Evolutionary conservation across 1,284 basidiomycete genomes (phyloP), one percentile per base, ranked within the genome.

Genomic region (Apiotrichum mycotoxinovorans): DNA sequence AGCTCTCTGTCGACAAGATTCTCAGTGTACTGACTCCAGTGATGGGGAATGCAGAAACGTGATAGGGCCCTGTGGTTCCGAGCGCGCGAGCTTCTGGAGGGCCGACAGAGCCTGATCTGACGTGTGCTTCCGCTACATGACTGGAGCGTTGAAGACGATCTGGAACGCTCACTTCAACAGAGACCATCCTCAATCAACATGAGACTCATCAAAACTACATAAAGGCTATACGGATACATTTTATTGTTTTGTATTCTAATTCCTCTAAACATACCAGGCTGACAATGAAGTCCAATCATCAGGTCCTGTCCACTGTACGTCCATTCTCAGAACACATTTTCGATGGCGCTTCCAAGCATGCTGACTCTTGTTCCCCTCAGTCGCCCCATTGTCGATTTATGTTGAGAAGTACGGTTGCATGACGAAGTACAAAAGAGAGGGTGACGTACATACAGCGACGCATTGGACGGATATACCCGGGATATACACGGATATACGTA

Each of bases 101-200:
- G n/a, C n/a, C n/a, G 84, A 91, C 57, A 94, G 96, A 88, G 94
- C 93, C 0, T 95, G 91, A 71, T 96, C 95, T 76, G 90, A 98
- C 72, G 84, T 97, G 50, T 89, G 87, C 62, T 77, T 97, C 33
- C 92, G 91, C 0, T 94, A 98, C 76, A 98, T 93, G 1, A 89
- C 91, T 2, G 94, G 94, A 0, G 85, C 83, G 23, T 83, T 94
- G 54, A 73, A 80, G 18, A 79, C 79, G 52, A 83, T 95, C 77
- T 79, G 96, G 56, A 82, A 86, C 57, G 84, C 84, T 26, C 86
- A 91, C 9, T 81, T 83, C 47, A 52, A 51, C 66, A 83, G 81
- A 61, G 80, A 80, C 10, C 51, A 60, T 14, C 62, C 54, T 0
- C n/a, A n/a, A n/a, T n/a, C n/a, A n/a, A n/a, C n/a, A n/a, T n/a